Percentiles rank a stretch among this genome's conserved stretches.
phyloP scores from a whole-genome alignment of 148 eudicot species.

The Rhododendron vialii region DNA sequence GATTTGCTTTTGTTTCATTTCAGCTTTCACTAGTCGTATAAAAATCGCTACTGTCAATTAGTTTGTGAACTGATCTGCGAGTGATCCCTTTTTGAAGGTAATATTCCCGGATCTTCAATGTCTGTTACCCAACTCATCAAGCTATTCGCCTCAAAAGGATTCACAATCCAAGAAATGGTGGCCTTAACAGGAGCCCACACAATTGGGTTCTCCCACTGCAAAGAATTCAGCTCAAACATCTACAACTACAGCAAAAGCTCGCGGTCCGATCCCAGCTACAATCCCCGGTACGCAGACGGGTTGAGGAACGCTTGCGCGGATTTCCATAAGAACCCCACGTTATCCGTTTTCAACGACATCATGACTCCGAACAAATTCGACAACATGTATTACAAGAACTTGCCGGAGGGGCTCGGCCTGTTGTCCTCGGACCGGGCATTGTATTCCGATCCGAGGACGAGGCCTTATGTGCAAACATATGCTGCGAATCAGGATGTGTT shows the following conservation, averaged over 20 bases:
- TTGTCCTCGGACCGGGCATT: conserved; percentile 32
- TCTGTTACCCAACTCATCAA: conserved; percentile 27
- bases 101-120: conserved; percentile 35
- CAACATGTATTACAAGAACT: conserved; percentile 37
- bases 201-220: conserved; percentile 47
- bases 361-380: conserved; percentile 45
- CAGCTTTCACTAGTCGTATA: background rate
- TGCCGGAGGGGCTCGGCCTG: conserved; percentile 39
- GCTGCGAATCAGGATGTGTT: conserved; percentile 44
- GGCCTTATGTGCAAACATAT: conserved; percentile 40
- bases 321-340: conserved; percentile 29
- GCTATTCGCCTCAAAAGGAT: conserved; percentile 33
- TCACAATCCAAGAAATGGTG: conserved; percentile 41
- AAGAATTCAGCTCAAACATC: conserved; percentile 26
- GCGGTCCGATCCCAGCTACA: conserved; percentile 28
- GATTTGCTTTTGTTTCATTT: background rate
- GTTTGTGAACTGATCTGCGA: background rate
- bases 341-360: conserved; percentile 46
- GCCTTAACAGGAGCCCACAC: conserved; percentile 48
- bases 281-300: conserved; percentile 27
- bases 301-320: conserved; percentile 34
- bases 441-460: conserved; percentile 38
- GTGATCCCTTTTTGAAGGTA: conserved; percentile 18
- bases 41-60: background rate
- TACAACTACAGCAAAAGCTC: conserved; percentile 33